Percentiles rank a stretch among this genome's conserved stretches.
Evolutionary conservation across 371 early-diverging fungal genomes (phyloP).

Genomic region (Zychaea mexicana): DNA sequence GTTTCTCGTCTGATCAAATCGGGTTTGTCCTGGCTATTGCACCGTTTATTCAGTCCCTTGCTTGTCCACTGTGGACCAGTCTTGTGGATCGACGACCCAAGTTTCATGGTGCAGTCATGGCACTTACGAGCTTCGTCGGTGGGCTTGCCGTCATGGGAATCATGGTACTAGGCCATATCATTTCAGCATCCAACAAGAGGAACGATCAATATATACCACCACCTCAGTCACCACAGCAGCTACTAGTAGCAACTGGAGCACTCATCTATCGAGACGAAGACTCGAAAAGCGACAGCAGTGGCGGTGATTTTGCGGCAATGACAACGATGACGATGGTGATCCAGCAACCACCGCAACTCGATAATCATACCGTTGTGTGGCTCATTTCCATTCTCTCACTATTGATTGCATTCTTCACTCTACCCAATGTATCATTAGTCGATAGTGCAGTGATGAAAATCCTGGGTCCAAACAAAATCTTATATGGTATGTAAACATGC

Average conservation of each 20-base stretch:
- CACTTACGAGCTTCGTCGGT: constrained; percentile 33
- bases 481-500: constrained; percentile 37
- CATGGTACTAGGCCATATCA: constrained; percentile 16
- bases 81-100: constrained; percentile 41
- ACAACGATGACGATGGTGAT: background rate
- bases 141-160: constrained; percentile 39
- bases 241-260: too few relatives aligned
- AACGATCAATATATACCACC: background rate
- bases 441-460: constrained; percentile 55
- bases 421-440: constrained; percentile 45
- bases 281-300: too few relatives aligned
- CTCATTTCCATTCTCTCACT: constrained; percentile 29
- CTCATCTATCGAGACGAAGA: too few relatives aligned
- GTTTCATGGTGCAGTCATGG: constrained; percentile 43
- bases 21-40: constrained; percentile 49
- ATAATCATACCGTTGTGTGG: constrained; percentile 14
- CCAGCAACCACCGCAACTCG: background rate
- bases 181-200: background rate
- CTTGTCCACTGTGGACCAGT: constrained; percentile 48
- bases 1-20: constrained; percentile 47
- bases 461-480: constrained; percentile 47
- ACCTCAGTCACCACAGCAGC: too few relatives aligned
- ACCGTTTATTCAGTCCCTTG: constrained; percentile 48
- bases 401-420: constrained; percentile 41
- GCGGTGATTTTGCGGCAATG: too few relatives aligned